These are phyloP conservation scores for Trichoderma afroharzianum DNA, from an alignment of 2,329 filamentous ascomycete genomes.

Conservation along the genomic window DNA sequence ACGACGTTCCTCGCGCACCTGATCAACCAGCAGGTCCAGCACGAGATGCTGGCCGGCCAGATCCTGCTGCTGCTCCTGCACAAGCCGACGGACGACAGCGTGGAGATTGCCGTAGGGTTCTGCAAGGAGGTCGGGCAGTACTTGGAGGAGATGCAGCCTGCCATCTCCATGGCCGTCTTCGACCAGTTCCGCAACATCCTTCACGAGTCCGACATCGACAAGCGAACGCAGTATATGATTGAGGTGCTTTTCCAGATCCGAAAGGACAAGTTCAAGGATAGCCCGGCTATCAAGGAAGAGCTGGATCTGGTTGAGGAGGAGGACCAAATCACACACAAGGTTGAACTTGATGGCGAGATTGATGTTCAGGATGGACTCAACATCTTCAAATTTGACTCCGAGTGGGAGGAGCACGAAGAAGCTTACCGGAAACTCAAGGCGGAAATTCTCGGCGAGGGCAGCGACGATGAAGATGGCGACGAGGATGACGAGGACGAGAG, in stretches of 20 bases:
- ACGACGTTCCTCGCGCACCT: slow-evolving; percentile 94
- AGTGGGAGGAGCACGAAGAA: slow-evolving; percentile 88
- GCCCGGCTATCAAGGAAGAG: slow-evolving; percentile 85
- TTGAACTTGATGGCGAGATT: slow-evolving; percentile 77
- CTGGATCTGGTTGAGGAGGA: slow-evolving; percentile 95
- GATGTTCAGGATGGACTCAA: slow-evolving; percentile 86
- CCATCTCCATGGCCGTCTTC: slow-evolving; percentile 85
- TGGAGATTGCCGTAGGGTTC: slow-evolving; percentile 93
- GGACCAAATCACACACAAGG: slow-evolving; percentile 90
- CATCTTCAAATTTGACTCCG: slow-evolving; percentile 88
- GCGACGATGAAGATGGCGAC: slow-evolving; percentile 74
- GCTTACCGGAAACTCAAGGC: slow-evolving; percentile 87
- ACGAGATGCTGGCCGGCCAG: slow-evolving; percentile 90
- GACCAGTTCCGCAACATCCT: slow-evolving; percentile 94
- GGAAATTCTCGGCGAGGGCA: slow-evolving; percentile 92
- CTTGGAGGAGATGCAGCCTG: slow-evolving; percentile 88
- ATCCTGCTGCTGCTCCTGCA: slow-evolving; percentile 88
- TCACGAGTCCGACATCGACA: slow-evolving; percentile 95
- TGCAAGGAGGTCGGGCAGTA: slow-evolving; percentile 92
- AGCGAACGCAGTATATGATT: slow-evolving; percentile 98
- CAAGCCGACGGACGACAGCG: slow-evolving; percentile 94
- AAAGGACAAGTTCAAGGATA: slow-evolving; percentile 95
- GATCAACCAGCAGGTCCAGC: slow-evolving; percentile 92
- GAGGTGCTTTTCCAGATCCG: slow-evolving; percentile 95
- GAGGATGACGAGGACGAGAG: slow-evolving; percentile 62